Base-by-base conservation (phyloP, 345 rosid genomes). In the Camelina laxa region DNA sequence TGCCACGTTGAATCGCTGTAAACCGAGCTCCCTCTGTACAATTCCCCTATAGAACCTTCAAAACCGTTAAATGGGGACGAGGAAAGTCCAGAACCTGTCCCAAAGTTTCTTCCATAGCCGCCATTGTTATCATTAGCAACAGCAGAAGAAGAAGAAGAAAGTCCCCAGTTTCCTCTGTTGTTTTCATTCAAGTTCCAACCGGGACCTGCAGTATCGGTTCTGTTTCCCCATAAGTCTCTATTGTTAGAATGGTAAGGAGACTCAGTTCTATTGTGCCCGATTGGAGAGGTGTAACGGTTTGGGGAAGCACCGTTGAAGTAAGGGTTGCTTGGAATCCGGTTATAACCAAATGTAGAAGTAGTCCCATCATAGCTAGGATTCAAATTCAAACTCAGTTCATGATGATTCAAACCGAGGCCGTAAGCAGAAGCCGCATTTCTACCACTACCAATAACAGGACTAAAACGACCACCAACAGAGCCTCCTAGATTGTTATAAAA, bases 1-100 rank as follows among this genome's bases (percentile, higher is more conserved):
- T 85, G 85, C 98, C 97, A 94, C 58, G 92, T 82, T 72, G 95
- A 74, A 76, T 88, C 85, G 58, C 89, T 85, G 71, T 88, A 94
- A 76, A 82, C 87, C 11, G 97, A 84, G 78, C 81, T 81, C 62
- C 83, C 79, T 36, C 76, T 72, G 77, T 90, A 90, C 64, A 86
- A 35, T 56, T 91, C 92, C 75, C 91, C 82, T 72, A 82, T 82
- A 63, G 95, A 78, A 56, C 86, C 87, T 76, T 85, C 95, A 77
- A 73, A 89, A 66, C 84, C 84, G 53, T 80, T 76, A 31, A 95
- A 86, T 2, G 88, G 82, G 7, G 81, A 71, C 13, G 48, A 53
- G 10, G 80, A 47, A 24, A 81, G 83, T 63, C 80, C 90, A 50
- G 79, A 80, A 61, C 80, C 60, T 11, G 77, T 38, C 66, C 85